Conservation (phyloP, 1,284 basidiomycete species). For the Austroboletus novae-zelandiae region DNA sequence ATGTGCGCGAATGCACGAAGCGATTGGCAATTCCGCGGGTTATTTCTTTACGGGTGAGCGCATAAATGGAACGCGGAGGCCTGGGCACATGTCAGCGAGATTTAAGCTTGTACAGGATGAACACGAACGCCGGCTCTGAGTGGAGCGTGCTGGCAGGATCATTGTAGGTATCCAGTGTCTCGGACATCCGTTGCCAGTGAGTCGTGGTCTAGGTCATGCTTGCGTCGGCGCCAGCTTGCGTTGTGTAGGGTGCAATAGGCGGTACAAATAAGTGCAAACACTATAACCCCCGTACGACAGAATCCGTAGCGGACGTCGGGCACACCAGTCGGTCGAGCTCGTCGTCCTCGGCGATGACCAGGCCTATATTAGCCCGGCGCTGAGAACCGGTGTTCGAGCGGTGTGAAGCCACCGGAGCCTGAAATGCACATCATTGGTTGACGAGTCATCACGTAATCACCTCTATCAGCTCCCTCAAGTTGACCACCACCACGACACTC, state of each 20-base stretch:
- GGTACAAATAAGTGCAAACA: constrained; percentile 27
- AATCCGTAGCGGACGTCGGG: neutral
- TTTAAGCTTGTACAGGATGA: neutral
- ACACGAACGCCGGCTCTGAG: constrained; percentile 27
- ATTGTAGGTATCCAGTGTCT: constrained; percentile 19
- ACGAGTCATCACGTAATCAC: constrained; percentile 4
- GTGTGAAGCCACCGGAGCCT: neutral
- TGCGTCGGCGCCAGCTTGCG: too few relatives aligned
- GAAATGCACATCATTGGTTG: neutral
- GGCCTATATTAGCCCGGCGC: neutral
- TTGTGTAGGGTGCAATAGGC: neutral
- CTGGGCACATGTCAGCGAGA: constrained; percentile 38
- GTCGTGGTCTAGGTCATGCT: too few relatives aligned
- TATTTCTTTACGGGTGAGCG: constrained; percentile 76
- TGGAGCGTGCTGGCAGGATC: constrained; percentile 12
- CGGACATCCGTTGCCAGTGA: constrained; percentile 18
- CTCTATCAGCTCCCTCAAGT: neutral
- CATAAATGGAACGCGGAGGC: constrained; percentile 74
- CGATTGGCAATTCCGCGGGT: constrained; percentile 79
- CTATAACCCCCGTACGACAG: neutral
- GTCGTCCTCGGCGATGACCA: neutral
- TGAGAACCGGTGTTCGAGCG: too few relatives aligned
- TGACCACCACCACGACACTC: constrained; percentile 6
- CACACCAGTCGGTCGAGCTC: neutral
- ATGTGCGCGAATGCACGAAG: constrained; percentile 79